These are phyloP conservation scores for Plasmodium blacklocki DNA, from an alignment of 169 alveolate genomes.

Conservation along the genomic window DNA sequence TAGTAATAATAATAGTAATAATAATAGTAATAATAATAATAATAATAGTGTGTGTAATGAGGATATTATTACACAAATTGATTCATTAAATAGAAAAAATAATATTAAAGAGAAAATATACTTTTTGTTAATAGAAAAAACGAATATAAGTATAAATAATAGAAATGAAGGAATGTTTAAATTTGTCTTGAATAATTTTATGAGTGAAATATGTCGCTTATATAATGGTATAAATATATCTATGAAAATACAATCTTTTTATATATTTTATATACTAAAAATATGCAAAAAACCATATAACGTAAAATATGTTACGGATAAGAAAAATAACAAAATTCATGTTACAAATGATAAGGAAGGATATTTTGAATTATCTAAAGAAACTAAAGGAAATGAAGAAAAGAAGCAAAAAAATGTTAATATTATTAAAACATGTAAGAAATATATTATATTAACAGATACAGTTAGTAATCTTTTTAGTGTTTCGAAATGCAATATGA, in stretches of 20 bases:
- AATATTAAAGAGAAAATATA: constrained; percentile 15
- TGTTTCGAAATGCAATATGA: constrained; percentile 33
- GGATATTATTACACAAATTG: background rate
- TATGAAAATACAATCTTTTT: constrained; percentile 25
- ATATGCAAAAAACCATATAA: constrained; percentile 4
- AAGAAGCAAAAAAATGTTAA: background rate
- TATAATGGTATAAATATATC: constrained; percentile 20
- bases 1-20: too few relatives aligned
- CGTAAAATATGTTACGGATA: background rate
- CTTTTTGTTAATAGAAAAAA: constrained; percentile 39
- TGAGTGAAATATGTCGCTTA: constrained; percentile 36
- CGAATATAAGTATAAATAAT: constrained; percentile 19
- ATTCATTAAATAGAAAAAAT: background rate
- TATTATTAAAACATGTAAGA: constrained; percentile 16
- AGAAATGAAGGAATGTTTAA: constrained; percentile 67
- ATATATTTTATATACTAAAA: constrained; percentile 40
- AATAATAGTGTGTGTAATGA: background rate
- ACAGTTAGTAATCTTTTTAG: constrained; percentile 46
- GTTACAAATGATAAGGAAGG: background rate
- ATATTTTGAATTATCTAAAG: background rate
- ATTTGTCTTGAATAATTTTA: constrained; percentile 22
- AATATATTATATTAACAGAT: constrained; percentile 62
- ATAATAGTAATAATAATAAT: background rate
- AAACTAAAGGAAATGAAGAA: background rate
- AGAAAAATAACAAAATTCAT: background rate